phyloP scores from a whole-genome alignment of 2,329 filamentous ascomycete species.

The Hysterium pulicare region DNA sequence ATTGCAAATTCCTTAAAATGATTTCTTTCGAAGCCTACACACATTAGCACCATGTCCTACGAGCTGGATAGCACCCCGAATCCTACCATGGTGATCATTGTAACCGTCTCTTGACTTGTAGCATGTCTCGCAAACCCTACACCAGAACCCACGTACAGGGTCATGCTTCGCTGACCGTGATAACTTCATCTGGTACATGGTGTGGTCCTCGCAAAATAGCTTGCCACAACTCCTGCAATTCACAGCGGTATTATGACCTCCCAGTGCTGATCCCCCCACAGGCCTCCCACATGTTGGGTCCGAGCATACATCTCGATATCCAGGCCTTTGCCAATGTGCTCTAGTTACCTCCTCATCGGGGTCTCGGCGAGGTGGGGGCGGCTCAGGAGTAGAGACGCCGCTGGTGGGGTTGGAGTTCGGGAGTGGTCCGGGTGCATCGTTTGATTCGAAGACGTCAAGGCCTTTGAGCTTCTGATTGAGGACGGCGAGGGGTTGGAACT shows the following conservation, averaged over 20 bases:
- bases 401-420: slow-evolving; percentile 34
- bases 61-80: background rate
- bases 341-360: slow-evolving; percentile 88
- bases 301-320: slow-evolving; percentile 73
- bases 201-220: slow-evolving; percentile 94
- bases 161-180: slow-evolving; percentile 87
- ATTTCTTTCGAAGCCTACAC: slow-evolving; percentile 60
- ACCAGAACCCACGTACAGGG: slow-evolving; percentile 87
- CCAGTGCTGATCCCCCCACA: slow-evolving; percentile 53
- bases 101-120: slow-evolving; percentile 96
- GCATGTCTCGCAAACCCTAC: slow-evolving; percentile 95
- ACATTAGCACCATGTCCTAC: background rate
- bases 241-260: slow-evolving; percentile 75
- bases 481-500: slow-evolving; percentile 85
- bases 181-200: slow-evolving; percentile 99
- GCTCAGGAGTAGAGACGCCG: slow-evolving; percentile 32
- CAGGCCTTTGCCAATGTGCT: slow-evolving; percentile 81
- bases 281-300: slow-evolving; percentile 73
- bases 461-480: slow-evolving; percentile 93
- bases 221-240: slow-evolving; percentile 93
- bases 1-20: slow-evolving; percentile 68
- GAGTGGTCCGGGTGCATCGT: slow-evolving; percentile 65
- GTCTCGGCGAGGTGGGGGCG: slow-evolving; percentile 50
- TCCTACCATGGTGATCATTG: slow-evolving; percentile 71
- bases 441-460: slow-evolving; percentile 90